Conservation (phyloP, 495 filamentous ascomycete species). For the Trichoderma parareesei region DNA sequence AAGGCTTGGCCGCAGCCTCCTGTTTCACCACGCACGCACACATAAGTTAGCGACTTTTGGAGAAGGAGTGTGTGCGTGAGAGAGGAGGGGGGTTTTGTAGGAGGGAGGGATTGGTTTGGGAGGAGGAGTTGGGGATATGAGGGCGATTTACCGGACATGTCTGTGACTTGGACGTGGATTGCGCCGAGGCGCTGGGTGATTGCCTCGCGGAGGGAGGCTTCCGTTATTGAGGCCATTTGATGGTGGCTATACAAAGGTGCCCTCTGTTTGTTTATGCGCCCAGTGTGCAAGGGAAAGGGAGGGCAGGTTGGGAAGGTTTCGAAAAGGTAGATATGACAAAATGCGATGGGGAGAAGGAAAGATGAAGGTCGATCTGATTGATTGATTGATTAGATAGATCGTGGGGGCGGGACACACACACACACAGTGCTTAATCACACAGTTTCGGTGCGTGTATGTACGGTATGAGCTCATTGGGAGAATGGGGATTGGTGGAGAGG, state of each 20-base stretch:
- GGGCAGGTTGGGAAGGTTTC: neutral
- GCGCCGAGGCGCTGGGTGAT: slow-evolving; percentile 68
- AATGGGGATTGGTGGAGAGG: neutral
- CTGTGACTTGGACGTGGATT: slow-evolving; percentile 80
- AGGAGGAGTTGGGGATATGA: neutral
- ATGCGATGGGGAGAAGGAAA: too few species aligned
- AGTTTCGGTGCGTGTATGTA: neutral
- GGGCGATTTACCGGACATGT: slow-evolving; percentile 68
- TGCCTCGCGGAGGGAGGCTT: slow-evolving; percentile 46
- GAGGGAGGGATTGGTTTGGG: neutral
- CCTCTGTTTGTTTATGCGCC: neutral
- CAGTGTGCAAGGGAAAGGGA: slow-evolving; percentile 6
- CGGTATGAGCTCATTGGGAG: slow-evolving; percentile 11
- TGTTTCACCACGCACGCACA: slow-evolving; percentile 27
- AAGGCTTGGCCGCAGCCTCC: slow-evolving; percentile 95
- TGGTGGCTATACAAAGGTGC: neutral
- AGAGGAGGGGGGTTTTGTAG: slow-evolving; percentile 2
- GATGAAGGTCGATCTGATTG: neutral
- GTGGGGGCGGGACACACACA: neutral
- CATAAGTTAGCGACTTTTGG: slow-evolving; percentile 8
- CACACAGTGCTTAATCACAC: neutral
- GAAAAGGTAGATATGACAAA: neutral
- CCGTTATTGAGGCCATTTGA: slow-evolving; percentile 16
- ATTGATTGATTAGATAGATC: slow-evolving; percentile 11
- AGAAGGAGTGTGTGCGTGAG: slow-evolving; percentile 1